Evolutionary conservation across 352 stramenopile species (phyloP).

Genomic region (Phytophthora hybrid): DNA sequence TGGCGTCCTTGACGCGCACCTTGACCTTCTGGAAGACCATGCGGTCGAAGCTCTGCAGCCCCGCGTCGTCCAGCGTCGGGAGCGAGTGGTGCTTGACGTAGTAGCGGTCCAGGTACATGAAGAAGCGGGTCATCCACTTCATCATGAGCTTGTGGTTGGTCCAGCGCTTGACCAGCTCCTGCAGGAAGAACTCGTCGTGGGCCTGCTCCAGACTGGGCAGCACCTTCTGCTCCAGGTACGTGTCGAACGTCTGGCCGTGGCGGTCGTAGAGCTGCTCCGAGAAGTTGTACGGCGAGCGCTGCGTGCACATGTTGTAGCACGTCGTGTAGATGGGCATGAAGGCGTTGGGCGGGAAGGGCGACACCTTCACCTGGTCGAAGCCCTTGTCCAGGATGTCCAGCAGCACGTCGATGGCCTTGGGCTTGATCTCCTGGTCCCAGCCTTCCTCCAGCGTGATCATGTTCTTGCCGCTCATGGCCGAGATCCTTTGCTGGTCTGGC

Average conservation of each 20-base stretch:
- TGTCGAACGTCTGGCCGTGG: slow-evolving; percentile 93
- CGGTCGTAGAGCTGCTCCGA: slow-evolving; percentile 98
- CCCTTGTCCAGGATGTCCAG: slow-evolving; percentile 88
- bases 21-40: slow-evolving; percentile 90
- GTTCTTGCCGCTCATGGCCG: slow-evolving; percentile 74
- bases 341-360: slow-evolving; percentile 82
- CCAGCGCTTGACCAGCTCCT: slow-evolving; percentile 97
- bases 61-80: slow-evolving; percentile 94
- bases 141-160: slow-evolving; percentile 99
- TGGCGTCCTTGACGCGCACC: slow-evolving; percentile 83
- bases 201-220: slow-evolving; percentile 89
- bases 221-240: slow-evolving; percentile 92
- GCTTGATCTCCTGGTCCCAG: slow-evolving; percentile 91
- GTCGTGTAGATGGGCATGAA: slow-evolving; percentile 94
- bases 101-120: slow-evolving; percentile 99
- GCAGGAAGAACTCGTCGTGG: slow-evolving; percentile 96
- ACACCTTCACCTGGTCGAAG: slow-evolving; percentile 84
- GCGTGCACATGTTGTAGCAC: slow-evolving; percentile 99
- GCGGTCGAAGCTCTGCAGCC: slow-evolving; percentile 83
- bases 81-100: slow-evolving; percentile 98
- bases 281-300: slow-evolving; percentile 99
- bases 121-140: slow-evolving; percentile 99
- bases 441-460: slow-evolving; percentile 89
- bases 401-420: slow-evolving; percentile 90
- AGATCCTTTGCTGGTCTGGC: slow-evolving; percentile 13